Evolutionary conservation across 805 yeast species (phyloP), one percentile per base, ranked within the genome.

Genomic region (Candida vaughaniae): DNA sequence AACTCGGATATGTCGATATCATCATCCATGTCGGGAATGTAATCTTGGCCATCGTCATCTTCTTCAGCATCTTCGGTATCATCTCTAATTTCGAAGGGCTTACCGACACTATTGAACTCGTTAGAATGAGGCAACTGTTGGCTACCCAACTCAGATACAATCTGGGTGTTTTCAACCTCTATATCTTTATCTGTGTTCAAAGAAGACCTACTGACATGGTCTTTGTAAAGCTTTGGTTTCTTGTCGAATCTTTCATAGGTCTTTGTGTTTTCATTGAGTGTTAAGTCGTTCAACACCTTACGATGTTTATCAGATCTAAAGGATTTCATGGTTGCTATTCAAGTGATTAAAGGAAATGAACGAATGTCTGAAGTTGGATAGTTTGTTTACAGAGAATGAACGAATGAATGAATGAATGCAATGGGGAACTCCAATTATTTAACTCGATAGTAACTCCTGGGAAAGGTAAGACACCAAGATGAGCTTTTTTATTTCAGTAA

Each of bases 231-330:
- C 26, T 44, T 44, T 9, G 40, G 42, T 19, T 42, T 40, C 25
- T 44, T 44, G 18, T 44, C 48, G 32, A 30, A 38, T 25, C 45
- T 22, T 30, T 39, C 42, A 18, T 34, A 33, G 17, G 29, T 38
- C 29, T 47, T 43, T 16, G 44, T 44, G 38, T 47, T 53, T 45
- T 43, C 53, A 23, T 48, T 56, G 11, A 47, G 53, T 5, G 63
- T 58, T 12, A 60, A 49, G 38, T 61, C 66, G 25, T 56, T 51
- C 36, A 61, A 53, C 10, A 54, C 64, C 29, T 58, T 60, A 33
- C 66, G 38, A 29, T 33, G 38, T 22, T 34, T 31, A 15, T 33
- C 45, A 8, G 34, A 15, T 28, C 43, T 41, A 23, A 34, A 32
- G 15, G 45, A 38, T 30, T 43, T 43, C 47, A 43, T 43, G 19